phyloP scores from a whole-genome alignment of 1,284 basidiomycete species.

The Leccinum fallax region DNA sequence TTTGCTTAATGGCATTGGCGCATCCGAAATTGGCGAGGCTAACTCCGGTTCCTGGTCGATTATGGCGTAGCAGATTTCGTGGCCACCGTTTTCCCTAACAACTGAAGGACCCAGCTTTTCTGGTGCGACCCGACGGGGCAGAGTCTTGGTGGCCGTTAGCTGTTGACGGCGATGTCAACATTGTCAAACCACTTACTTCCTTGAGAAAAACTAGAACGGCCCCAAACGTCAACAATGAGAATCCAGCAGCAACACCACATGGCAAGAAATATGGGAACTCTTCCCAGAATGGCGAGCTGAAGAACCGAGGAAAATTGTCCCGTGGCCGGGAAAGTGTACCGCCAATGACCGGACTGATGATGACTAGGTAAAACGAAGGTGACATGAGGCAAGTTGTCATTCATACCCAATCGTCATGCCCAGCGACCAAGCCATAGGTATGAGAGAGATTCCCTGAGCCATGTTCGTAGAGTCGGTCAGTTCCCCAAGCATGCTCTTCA shows the following conservation, averaged over 20 bases:
- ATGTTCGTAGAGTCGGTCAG: slow-evolving; percentile 55
- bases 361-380: not conserved
- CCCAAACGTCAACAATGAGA: slow-evolving; percentile 37
- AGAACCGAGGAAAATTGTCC: slow-evolving; percentile 48
- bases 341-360: slow-evolving; percentile 49
- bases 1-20: slow-evolving; percentile 43
- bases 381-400: not conserved
- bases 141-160: slow-evolving; percentile 21
- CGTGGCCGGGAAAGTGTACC: slow-evolving; percentile 51
- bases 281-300: slow-evolving; percentile 49
- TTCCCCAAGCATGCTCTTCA: slow-evolving; percentile 49
- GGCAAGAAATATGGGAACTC: slow-evolving; percentile 60
- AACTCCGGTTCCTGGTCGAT: slow-evolving; percentile 14
- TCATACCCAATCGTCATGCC: slow-evolving; percentile 50
- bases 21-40: slow-evolving; percentile 10
- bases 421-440: slow-evolving; percentile 51
- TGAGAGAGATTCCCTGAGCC: slow-evolving; percentile 49
- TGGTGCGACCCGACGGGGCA: slow-evolving; percentile 11
- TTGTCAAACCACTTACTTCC: slow-evolving; percentile 43
- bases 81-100: slow-evolving; percentile 16
- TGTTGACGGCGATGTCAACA: not conserved
- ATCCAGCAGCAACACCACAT: slow-evolving; percentile 45
- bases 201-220: slow-evolving; percentile 45
- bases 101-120: slow-evolving; percentile 17
- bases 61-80: slow-evolving; percentile 20